phyloP scores from a whole-genome alignment of 129 eudicot genomes.

The Tanacetum coccineum region DNA sequence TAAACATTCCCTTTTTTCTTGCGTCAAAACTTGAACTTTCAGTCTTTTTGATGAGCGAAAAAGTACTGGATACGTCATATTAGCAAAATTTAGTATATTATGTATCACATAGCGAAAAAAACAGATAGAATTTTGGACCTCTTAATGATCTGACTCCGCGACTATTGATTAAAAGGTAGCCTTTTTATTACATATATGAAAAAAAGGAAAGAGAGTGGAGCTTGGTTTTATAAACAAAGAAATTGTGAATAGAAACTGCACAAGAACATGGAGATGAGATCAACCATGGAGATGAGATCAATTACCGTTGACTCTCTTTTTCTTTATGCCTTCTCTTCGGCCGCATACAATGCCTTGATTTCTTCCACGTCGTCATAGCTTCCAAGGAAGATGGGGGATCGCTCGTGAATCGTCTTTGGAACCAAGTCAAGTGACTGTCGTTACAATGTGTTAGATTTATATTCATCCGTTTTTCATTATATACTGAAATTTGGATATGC shows the following conservation, averaged over 20 bases:
- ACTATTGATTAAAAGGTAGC: slow-evolving; percentile 13
- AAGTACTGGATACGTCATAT: too few species aligned
- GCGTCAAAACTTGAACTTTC: too few species aligned
- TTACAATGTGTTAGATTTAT: not conserved
- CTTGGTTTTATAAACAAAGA: slow-evolving; percentile 20
- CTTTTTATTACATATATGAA: slow-evolving; percentile 26
- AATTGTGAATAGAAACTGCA: slow-evolving; percentile 20
- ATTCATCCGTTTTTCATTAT: not conserved
- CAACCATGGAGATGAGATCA: slow-evolving; percentile 1
- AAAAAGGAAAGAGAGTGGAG: not conserved
- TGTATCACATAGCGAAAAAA: too few species aligned
- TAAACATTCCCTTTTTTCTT: too few species aligned
- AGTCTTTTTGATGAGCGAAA: too few species aligned
- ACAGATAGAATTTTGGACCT: too few species aligned
- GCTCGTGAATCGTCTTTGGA: slow-evolving; percentile 78
- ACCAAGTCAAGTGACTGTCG: slow-evolving; percentile 85
- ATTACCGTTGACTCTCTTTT: slow-evolving; percentile 1
- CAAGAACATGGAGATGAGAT: slow-evolving; percentile 14
- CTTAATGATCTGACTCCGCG: too few species aligned
- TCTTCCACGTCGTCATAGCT: slow-evolving; percentile 97
- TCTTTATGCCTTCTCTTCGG: slow-evolving; percentile 43
- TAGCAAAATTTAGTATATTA: too few species aligned
- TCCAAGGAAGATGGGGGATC: slow-evolving; percentile 94
- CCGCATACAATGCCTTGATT: slow-evolving; percentile 89
- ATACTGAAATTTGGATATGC: too few species aligned